Conservation (phyloP, 805 yeast species). For the Saccharomycopsis oosterbeekiorum region DNA sequence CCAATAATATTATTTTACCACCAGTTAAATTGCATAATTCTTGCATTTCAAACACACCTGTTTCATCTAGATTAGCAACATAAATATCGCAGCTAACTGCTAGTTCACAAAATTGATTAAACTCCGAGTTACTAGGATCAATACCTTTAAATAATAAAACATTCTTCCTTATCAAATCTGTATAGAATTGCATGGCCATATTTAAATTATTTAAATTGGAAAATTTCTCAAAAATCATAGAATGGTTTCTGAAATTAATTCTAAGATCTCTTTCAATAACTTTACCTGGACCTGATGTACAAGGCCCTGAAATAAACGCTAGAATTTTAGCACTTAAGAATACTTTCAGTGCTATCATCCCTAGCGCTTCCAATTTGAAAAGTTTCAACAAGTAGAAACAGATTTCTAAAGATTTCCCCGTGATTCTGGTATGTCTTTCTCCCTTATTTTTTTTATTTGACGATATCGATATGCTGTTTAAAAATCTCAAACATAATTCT, state of each 20-base stretch:
- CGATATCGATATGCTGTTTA: not conserved
- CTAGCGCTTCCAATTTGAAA: conserved; percentile 19
- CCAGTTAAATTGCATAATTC: conserved; percentile 26
- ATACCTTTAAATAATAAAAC: conserved; percentile 21
- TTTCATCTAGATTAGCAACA: conserved; percentile 33
- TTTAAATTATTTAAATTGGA: conserved; percentile 24
- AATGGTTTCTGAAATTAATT: conserved; percentile 28
- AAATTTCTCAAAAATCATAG: conserved; percentile 26
- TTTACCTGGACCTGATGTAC: conserved; percentile 30
- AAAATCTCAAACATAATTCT: not conserved
- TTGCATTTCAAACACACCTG: conserved; percentile 35
- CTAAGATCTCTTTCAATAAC: conserved; percentile 21
- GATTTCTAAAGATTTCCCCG: conserved; percentile 30
- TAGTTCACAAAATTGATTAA: conserved; percentile 20
- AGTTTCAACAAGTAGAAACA: conserved; percentile 22
- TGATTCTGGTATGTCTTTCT: conserved; percentile 27
- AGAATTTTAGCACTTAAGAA: conserved; percentile 25
- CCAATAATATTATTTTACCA: conserved; percentile 27
- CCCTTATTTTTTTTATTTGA: not conserved
- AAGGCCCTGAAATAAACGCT: conserved; percentile 31
- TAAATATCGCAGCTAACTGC: conserved; percentile 24
- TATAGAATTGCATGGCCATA: conserved; percentile 13
- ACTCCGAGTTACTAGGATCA: conserved; percentile 1
- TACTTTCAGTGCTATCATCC: not conserved
- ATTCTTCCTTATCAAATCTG: conserved; percentile 23